A percentile compares a stretch with the other conserved stretches of the same genome.
Evolutionary conservation across 345 rosid genomes (phyloP).

Genomic region (Aquilaria malaccensis): DNA sequence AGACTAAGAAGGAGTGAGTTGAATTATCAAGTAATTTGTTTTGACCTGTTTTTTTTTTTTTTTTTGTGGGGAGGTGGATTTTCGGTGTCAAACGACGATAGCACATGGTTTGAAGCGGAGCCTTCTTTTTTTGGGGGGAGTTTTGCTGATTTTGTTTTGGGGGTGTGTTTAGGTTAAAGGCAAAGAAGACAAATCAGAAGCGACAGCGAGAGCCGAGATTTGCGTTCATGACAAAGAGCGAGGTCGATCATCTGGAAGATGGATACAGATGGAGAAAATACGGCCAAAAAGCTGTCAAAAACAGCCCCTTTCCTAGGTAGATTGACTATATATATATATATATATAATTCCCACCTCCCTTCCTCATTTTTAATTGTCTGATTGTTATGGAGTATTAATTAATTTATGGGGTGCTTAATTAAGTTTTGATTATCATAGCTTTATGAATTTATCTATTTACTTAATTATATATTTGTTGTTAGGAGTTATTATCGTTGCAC

Average conservation of each 20-base stretch:
- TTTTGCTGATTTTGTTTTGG: background rate
- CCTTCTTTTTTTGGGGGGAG: background rate
- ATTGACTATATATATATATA: too few relatives aligned
- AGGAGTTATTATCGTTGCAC: constrained; percentile 99
- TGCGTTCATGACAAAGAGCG: constrained; percentile 95
- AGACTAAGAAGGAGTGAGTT: constrained; percentile 69
- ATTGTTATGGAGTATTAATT: too few relatives aligned
- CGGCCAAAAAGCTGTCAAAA: constrained; percentile 95
- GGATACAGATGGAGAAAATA: constrained; percentile 98
- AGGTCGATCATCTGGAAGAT: constrained; percentile 87
- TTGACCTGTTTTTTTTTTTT: background rate
- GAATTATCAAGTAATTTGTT: background rate
- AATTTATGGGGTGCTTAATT: too few relatives aligned
- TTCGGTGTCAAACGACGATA: background rate
- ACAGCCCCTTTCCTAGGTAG: constrained; percentile 95
- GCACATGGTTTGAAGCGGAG: too few relatives aligned
- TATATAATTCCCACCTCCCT: too few relatives aligned
- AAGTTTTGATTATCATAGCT: too few relatives aligned
- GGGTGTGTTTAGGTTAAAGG: constrained; percentile 45
- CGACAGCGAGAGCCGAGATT: constrained; percentile 69
- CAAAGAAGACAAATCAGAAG: constrained; percentile 75
- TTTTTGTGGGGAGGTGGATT: background rate
- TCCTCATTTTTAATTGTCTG: too few relatives aligned
- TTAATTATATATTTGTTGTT: constrained; percentile 7
- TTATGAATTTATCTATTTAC: too few relatives aligned